Conservation (phyloP, 148 eudicot genomes). For the Suaeda aralocaspica region DNA sequence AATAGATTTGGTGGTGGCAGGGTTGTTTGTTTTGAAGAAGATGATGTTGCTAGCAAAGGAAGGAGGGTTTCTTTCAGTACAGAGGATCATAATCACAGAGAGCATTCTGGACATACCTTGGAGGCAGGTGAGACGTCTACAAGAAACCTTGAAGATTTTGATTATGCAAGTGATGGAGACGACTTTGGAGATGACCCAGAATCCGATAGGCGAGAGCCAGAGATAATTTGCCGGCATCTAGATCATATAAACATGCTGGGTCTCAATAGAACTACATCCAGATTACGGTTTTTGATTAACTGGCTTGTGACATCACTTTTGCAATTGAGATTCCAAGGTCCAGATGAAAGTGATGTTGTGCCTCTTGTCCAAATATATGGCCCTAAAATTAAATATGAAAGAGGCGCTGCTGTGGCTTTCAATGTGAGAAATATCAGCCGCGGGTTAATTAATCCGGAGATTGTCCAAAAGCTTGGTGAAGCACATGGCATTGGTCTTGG, state of each 20-base stretch:
- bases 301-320: slow-evolving; percentile 91
- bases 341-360: slow-evolving; percentile 35
- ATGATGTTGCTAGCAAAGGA: slow-evolving; percentile 52
- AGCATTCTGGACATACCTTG: slow-evolving; percentile 35
- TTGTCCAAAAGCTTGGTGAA: slow-evolving; percentile 81
- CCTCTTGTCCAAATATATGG: slow-evolving; percentile 87
- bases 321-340: slow-evolving; percentile 55
- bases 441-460: slow-evolving; percentile 71
- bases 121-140: slow-evolving; percentile 59
- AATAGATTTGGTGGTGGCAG: slow-evolving; percentile 56
- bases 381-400: slow-evolving; percentile 90
- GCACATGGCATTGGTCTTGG: slow-evolving; percentile 70
- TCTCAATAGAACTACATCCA: slow-evolving; percentile 73
- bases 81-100: slow-evolving; percentile 54
- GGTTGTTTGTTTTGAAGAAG: slow-evolving; percentile 64
- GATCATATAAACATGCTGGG: slow-evolving; percentile 97
- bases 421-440: slow-evolving; percentile 62
- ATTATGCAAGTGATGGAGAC: slow-evolving; percentile 58
- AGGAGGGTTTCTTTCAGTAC: slow-evolving; percentile 71
- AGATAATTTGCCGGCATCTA: slow-evolving; percentile 76
- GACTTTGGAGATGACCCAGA: slow-evolving; percentile 63
- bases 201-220: slow-evolving; percentile 69
- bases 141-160: slow-evolving; percentile 55
- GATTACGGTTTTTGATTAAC: slow-evolving; percentile 76
- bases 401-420: slow-evolving; percentile 95